These are phyloP conservation scores for Penicillium tannophilum DNA, from an alignment of 495 filamentous ascomycete species.

Conservation along the genomic window DNA sequence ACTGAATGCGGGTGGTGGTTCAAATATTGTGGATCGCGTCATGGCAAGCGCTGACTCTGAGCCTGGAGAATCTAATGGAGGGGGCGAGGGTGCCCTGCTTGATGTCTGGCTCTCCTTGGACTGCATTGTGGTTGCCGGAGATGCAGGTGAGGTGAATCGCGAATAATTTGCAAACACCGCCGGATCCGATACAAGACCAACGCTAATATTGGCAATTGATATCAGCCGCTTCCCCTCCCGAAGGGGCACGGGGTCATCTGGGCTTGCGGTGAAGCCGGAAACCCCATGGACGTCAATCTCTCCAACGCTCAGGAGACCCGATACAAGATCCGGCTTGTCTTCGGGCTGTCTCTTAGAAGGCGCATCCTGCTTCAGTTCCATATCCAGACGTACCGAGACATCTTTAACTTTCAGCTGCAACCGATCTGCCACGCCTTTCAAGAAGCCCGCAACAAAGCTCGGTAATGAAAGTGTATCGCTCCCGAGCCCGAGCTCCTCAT, in stretches of 20 bases:
- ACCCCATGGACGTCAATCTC: conserved; percentile 68
- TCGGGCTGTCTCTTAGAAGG: conserved; percentile 42
- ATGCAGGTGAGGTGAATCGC: conserved; percentile 60
- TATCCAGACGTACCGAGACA: conserved; percentile 64
- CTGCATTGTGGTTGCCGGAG: conserved; percentile 57
- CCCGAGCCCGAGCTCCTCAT: conserved; percentile 66
- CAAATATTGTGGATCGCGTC: conserved; percentile 46
- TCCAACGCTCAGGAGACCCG: conserved; percentile 65
- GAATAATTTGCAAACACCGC: conserved; percentile 69
- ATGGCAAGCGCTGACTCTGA: conserved; percentile 38
- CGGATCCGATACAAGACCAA: conserved; percentile 70
- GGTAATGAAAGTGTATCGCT: conserved; percentile 76
- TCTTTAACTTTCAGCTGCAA: conserved; percentile 71
- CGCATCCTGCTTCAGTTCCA: conserved; percentile 51
- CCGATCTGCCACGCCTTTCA: conserved; percentile 81
- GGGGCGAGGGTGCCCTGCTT: conserved; percentile 36
- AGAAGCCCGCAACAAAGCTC: conserved; percentile 75
- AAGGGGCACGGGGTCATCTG: conserved; percentile 28
- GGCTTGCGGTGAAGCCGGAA: conserved; percentile 38
- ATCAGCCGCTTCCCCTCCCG: conserved; percentile 67
- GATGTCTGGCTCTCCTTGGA: conserved; percentile 38
- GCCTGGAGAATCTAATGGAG: conserved; percentile 28
- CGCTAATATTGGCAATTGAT: conserved; percentile 61
- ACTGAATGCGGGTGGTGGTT: conserved; percentile 24
- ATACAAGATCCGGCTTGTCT: conserved; percentile 52